Conservation (phyloP, 2,329 filamentous ascomycete genomes). For the Colletotrichum paranaense region DNA sequence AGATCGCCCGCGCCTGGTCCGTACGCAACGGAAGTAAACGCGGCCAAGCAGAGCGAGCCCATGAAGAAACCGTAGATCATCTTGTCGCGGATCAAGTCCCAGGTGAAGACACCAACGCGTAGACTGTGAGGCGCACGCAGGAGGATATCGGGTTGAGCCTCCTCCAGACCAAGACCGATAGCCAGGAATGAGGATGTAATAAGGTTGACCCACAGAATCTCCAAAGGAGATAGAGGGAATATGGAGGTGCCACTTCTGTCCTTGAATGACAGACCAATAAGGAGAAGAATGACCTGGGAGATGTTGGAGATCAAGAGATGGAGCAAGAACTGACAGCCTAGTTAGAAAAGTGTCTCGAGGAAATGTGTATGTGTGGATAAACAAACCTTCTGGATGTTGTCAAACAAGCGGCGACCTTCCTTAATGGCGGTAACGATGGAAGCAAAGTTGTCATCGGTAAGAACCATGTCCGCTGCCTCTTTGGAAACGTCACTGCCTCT, state of each 20-base stretch:
- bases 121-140: conserved; percentile 72
- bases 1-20: conserved; percentile 60
- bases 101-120: conserved; percentile 70
- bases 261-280: conserved; percentile 77
- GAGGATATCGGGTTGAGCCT: conserved; percentile 76
- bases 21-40: conserved; percentile 72
- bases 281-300: conserved; percentile 75
- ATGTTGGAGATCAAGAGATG: conserved; percentile 78
- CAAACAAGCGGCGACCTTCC: conserved; percentile 76
- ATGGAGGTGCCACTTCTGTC: conserved; percentile 69
- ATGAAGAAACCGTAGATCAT: conserved; percentile 74
- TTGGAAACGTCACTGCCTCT: conserved; percentile 80
- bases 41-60: conserved; percentile 69
- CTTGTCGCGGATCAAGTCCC: conserved; percentile 74
- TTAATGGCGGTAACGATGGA: conserved; percentile 80
- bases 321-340: conserved; percentile 61
- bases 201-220: conserved; percentile 97
- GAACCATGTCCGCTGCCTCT: conserved; percentile 87
- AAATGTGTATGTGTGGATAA: conserved; percentile 4
- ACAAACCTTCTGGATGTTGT: conserved; percentile 78
- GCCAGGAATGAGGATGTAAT: conserved; percentile 88
- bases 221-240: conserved; percentile 83
- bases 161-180: conserved; percentile 82
- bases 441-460: conserved; percentile 90
- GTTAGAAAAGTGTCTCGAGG: background rate